Base-by-base conservation (phyloP, 1,139 yeast species). In the Blastobotrys apis region DNA sequence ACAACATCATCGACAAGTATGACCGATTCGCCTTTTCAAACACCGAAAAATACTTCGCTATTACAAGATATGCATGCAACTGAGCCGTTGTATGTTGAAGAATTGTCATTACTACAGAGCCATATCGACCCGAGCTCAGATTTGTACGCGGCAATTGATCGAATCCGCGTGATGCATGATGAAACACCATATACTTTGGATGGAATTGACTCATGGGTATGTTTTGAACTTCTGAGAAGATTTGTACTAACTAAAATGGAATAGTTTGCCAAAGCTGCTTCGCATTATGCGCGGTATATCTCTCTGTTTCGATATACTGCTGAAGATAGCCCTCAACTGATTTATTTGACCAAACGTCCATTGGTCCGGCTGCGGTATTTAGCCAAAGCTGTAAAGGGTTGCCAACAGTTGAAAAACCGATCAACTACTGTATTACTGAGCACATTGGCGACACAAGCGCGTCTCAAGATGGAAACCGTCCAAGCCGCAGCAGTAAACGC, bases 321-420 rank as follows among this genome's bases (percentile, higher is more conserved):
- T 1, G 63, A 62, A 26, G 71, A 68, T 32, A 45, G 68, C 1
- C 63, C 65, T 5, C 57, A 65, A 3, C 67, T 66, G 45, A 53
- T 64, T 13, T 59, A 59, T 30, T 53, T 71, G 21, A 63, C 65
- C 43, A 65, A 71, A 47, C 61, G 68, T 15, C 78, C 78, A 3
- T 49, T 73, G 29, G 58, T 66, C 12, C 63, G 74, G 44, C 53
- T 73, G 13, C 54, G 65, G 10, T 62, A 65, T 33, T 47, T 71
- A 22, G 54, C 60, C 20, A 65, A 63, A 19, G 42, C 40, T 54
- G 17, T 23, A 9, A 9, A 13, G 4, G 20, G 5, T 15, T 13
- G 10, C 17, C 17, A 29, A 6, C n/a, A 25, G 10, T 23, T 55
- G 13, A 54, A 49, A 40, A 39, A 33, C 33, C 22, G 30, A n/a